Percentiles rank a stretch among this genome's conserved stretches.
Conservation (phyloP, 352 stramenopile species). For the Phytophthora sp. region DNA sequence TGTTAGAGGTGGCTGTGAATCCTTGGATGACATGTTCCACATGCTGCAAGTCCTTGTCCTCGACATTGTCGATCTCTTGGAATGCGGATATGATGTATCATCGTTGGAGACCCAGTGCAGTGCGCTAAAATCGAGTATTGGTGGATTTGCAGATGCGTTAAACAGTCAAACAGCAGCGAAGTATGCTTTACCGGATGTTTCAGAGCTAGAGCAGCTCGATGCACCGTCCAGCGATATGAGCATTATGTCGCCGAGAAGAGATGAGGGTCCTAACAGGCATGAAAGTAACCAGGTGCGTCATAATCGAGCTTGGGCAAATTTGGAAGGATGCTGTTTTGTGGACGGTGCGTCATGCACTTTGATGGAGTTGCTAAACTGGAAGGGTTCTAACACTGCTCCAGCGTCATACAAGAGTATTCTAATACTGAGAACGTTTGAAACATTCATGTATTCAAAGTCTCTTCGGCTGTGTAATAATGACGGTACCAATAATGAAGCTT, state of each 20-base stretch:
- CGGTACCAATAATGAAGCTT: neutral
- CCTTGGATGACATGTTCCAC: conserved; percentile 26
- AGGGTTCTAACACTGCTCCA: conserved; percentile 3
- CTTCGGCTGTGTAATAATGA: neutral
- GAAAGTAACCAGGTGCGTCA: conserved; percentile 25
- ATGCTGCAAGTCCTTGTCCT: conserved; percentile 28
- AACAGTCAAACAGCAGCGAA: conserved; percentile 5
- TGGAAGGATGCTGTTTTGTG: conserved; percentile 20
- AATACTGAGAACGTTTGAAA: conserved; percentile 36
- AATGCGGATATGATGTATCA: conserved; percentile 22
- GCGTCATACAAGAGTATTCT: conserved; percentile 19
- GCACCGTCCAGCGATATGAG: conserved; percentile 1
- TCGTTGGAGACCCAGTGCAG: conserved; percentile 9
- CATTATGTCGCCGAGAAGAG: conserved; percentile 4
- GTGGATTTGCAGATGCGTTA: conserved; percentile 23
- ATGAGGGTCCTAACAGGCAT: neutral
- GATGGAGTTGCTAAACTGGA: conserved; percentile 19
- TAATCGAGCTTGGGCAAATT: conserved; percentile 18
- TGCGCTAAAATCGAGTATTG: conserved; percentile 11
- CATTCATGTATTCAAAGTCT: conserved; percentile 31
- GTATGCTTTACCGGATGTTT: conserved; percentile 5
- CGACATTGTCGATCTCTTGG: conserved; percentile 17
- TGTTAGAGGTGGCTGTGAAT: conserved; percentile 8
- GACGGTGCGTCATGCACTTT: conserved; percentile 21
- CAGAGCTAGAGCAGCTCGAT: conserved; percentile 7